phyloP scores from a whole-genome alignment of 129 eudicot genomes.

The Helianthus tuberosus region DNA sequence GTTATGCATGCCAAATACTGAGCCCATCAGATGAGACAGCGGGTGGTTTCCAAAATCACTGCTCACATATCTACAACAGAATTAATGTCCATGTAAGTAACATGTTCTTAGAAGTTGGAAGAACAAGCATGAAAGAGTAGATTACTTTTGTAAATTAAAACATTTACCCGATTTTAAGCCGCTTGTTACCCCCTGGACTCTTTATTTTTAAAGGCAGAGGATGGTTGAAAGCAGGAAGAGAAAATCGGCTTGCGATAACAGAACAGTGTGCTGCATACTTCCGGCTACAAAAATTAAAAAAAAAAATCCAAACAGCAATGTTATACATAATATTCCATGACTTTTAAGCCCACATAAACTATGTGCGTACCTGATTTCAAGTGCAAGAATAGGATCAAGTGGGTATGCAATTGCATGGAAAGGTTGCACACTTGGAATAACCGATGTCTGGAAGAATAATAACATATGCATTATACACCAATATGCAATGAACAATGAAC shows the following conservation, averaged over 20 bases:
- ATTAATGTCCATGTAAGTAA: background rate
- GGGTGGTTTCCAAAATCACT: slow-evolving; percentile 99
- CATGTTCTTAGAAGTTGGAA: background rate
- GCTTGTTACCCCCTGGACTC: slow-evolving; percentile 68
- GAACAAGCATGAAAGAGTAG: background rate
- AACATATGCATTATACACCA: background rate
- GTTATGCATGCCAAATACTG: slow-evolving; percentile 98
- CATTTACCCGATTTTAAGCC: slow-evolving; percentile 83
- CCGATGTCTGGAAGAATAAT: slow-evolving; percentile 61
- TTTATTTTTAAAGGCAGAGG: slow-evolving; percentile 72
- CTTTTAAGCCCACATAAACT: background rate
- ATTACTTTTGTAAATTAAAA: background rate
- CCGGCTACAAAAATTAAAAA: slow-evolving; percentile 47
- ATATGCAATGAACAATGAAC: background rate
- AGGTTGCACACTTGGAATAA: slow-evolving; percentile 98
- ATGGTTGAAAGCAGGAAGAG: slow-evolving; percentile 82
- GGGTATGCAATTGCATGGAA: slow-evolving; percentile 99
- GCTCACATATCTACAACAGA: slow-evolving; percentile 76
- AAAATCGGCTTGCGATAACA: slow-evolving; percentile 74
- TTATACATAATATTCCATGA: background rate
- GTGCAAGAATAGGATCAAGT: slow-evolving; percentile 95
- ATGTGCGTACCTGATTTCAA: slow-evolving; percentile 74
- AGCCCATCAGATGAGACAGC: slow-evolving; percentile 94
- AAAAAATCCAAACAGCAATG: slow-evolving; percentile 9
- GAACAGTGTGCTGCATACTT: slow-evolving; percentile 97